Evolutionary conservation across 2,329 filamentous ascomycete genomes (phyloP), one percentile per base, ranked within the genome.

Genomic region (Arthroderma sp.): DNA sequence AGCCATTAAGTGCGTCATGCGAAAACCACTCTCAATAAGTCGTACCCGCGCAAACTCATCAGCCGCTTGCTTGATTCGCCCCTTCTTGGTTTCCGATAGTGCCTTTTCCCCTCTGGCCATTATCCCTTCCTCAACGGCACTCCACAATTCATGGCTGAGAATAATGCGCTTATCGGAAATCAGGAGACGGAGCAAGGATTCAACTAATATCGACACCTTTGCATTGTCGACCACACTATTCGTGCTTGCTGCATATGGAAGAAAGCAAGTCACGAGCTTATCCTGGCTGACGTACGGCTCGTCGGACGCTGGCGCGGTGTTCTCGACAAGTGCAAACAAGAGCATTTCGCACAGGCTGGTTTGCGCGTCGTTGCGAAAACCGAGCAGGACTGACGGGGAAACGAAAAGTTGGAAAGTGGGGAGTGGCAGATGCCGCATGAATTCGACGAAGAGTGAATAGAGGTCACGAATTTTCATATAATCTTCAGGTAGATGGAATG

Each of bases 141-240:
- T 45, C 33, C 62, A 61, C 10, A 81, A 50, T 4, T 50, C 51
- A 1, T 55, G 54, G 3, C 54, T 64, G 49, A 62, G 43, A 22
- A 47, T 48, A 57, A 66, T 36, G 53, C 58, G 52, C 1, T 60
- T 57, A 30, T 56, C 55, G 9, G 55, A 57, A 8, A 59, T 63
- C 29, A 78, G 60, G 5, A 79, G 63, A 38, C 78, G 70, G 29
- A 85, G 55, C 41, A 85, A 61, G 1, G 70, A 70, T 62, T 89
- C 85, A 0, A 86, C 64, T 29, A 83, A 60, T 6, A 88, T 62
- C 1, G 80, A 80, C 33, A 88, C 69, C 58, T 83, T 83, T 29
- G 80, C 79, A 53, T 91, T 88, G 50, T 86, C 82, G 15, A 76
- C 72, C 0, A 73, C 61, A 5, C 69, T 71, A 9, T 73, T 66